Conservation (phyloP, 805 yeast genomes). For the Scheffersomyces coipomensis region DNA sequence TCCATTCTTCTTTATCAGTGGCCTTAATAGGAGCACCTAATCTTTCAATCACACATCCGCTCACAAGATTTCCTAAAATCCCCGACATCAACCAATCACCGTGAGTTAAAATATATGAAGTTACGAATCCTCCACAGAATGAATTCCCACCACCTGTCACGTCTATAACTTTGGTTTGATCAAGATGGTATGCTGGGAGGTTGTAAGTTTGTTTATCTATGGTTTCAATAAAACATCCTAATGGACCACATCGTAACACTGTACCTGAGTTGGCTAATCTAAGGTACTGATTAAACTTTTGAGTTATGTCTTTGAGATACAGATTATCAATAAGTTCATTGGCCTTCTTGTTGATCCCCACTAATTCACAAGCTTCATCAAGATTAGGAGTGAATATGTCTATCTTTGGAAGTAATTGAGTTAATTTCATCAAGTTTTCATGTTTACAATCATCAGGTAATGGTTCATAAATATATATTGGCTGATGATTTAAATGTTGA, state of each 20-base stretch:
- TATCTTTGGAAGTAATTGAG: conserved; percentile 40
- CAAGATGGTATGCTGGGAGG: conserved; percentile 74
- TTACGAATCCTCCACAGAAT: conserved; percentile 44
- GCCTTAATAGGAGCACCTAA: conserved; percentile 62
- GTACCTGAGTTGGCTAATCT: conserved; percentile 43
- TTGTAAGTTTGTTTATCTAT: conserved; percentile 25
- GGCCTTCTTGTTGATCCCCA: conserved; percentile 48
- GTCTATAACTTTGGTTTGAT: conserved; percentile 33
- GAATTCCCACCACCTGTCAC: conserved; percentile 48
- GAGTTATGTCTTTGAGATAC: conserved; percentile 45
- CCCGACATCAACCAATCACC: conserved; percentile 54
- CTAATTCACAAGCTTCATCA: conserved; percentile 72
- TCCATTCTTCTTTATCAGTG: conserved; percentile 50
- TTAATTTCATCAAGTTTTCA: conserved; percentile 35
- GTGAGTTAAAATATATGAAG: conserved; percentile 52
- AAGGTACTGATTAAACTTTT: conserved; percentile 39
- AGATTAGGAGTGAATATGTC: conserved; percentile 80
- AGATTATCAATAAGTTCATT: conserved; percentile 11
- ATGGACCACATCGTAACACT: conserved; percentile 72
- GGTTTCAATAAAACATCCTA: conserved; percentile 59
- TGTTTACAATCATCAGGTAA: conserved; percentile 71
- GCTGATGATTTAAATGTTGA: conserved; percentile 16
- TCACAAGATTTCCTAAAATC: conserved; percentile 70
- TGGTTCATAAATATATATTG: conserved; percentile 79
- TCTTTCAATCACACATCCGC: conserved; percentile 80